Conservation (phyloP, 2,329 filamentous ascomycete genomes). For the Apiospora rasikravindrae region DNA sequence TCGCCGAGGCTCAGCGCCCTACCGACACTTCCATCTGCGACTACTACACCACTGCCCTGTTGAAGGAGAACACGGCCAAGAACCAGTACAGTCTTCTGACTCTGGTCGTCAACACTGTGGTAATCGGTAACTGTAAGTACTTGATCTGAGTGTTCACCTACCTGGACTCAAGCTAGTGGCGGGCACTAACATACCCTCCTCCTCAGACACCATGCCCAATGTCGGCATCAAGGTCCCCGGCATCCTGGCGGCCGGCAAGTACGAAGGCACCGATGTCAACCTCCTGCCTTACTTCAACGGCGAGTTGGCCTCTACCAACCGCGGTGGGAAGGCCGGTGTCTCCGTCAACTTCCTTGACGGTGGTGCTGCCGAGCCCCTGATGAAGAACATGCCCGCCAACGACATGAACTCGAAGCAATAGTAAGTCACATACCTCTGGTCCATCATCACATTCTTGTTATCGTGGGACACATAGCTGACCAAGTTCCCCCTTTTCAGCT, state of each 20-base stretch:
- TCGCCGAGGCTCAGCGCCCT: slow-evolving; percentile 51
- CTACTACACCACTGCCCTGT: slow-evolving; percentile 65
- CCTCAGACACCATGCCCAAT: slow-evolving; percentile 56
- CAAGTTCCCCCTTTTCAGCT: slow-evolving; percentile 38
- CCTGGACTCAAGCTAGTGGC: not conserved
- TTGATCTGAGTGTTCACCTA: not conserved
- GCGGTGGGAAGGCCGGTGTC: slow-evolving; percentile 48
- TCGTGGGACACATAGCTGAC: not conserved
- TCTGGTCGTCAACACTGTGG: slow-evolving; percentile 65
- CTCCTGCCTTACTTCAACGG: slow-evolving; percentile 66
- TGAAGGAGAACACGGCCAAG: slow-evolving; percentile 62
- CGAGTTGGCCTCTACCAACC: slow-evolving; percentile 58
- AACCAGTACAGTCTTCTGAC: slow-evolving; percentile 63
- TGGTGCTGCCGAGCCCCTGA: slow-evolving; percentile 60
- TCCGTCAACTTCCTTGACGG: slow-evolving; percentile 67
- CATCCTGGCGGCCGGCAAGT: slow-evolving; percentile 57
- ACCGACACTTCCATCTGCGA: slow-evolving; percentile 61
- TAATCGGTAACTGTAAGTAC: slow-evolving; percentile 63
- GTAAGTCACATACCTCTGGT: slow-evolving; percentile 41
- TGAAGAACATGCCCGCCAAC: slow-evolving; percentile 60
- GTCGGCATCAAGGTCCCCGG: slow-evolving; percentile 59
- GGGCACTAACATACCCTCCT: not conserved
- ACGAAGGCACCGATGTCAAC: slow-evolving; percentile 58
- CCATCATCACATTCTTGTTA: too few species aligned
- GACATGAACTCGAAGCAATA: slow-evolving; percentile 58